Evolutionary conservation across 1,284 basidiomycete species (phyloP), one percentile per base, ranked within the genome.

Genomic region (Thelephora terrestris): DNA sequence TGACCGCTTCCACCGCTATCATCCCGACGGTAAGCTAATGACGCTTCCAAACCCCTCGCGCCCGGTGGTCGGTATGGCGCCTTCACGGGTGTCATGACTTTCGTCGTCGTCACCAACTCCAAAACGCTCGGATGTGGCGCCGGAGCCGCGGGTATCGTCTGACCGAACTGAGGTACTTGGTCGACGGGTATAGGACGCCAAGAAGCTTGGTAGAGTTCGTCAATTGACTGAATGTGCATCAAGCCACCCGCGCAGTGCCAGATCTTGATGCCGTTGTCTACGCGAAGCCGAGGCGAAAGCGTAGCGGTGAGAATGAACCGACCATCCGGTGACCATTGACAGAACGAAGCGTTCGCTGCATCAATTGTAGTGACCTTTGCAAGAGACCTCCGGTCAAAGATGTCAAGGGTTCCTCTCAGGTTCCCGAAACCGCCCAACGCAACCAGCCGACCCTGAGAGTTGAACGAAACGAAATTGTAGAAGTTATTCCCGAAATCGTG

Each of bases 241-340:
- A 99, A 77, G 5, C 82, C 74, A 7, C 95, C 94, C 0, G 83
- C 79, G 64, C 89, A 93, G 66, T 97, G 93, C 88, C 89, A 98
- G 52, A 99, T 76, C 68, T 92, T 93, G 65, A 98, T 82, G 2
- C 95, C 92, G 59, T 98, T 98, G 69, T 99, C 95, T 47, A 99
- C 96, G 36, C 96, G 82, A 47, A 99, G 69, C 27, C 96, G 80
- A 1, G 96, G 95, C 16, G 89, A 93, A 25, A 98, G 77, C 0
- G 92, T 98, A 1, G 93, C 93, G 1, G 94, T 97, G 57, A 99
- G 74, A 40, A 99, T 75, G 71, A 87, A 95, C 43, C 88, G 82
- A 9, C 95, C 95, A 57, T 93, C 91, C 0, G 93, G 89, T 20
- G 89, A 91, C 94, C 95, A 99, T 63, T 95, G 89, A 65, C 92